phyloP scores from a whole-genome alignment of 2,329 filamentous ascomycete species.

The Lecanicillium sp. region DNA sequence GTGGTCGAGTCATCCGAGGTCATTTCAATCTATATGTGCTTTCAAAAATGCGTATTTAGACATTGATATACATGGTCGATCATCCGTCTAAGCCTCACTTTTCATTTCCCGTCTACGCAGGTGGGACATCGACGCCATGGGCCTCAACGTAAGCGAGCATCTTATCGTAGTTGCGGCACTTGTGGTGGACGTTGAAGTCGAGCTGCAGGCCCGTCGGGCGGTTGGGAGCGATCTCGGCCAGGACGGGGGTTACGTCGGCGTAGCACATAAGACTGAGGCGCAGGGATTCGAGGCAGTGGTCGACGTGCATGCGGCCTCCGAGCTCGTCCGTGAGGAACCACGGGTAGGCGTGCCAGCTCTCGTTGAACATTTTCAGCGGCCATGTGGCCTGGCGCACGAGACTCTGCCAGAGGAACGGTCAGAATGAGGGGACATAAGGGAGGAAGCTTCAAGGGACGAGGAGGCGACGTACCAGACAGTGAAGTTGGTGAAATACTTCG shows the following conservation, averaged over 20 bases:
- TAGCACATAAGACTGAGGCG: conserved; percentile 17
- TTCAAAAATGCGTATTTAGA: neutral
- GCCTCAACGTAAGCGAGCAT: conserved; percentile 12
- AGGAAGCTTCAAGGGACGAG: no score
- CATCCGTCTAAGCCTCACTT: no score
- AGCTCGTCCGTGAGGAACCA: conserved; percentile 12
- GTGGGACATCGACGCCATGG: conserved; percentile 9
- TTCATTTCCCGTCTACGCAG: neutral
- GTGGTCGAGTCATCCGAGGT: neutral
- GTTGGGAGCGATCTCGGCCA: conserved; percentile 3
- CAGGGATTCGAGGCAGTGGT: conserved; percentile 17
- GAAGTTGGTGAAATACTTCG: conserved; percentile 17
- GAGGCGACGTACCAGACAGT: conserved; percentile 14
- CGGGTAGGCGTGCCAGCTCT: conserved; percentile 15
- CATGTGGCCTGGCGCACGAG: conserved; percentile 15
- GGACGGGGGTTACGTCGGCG: conserved; percentile 16
- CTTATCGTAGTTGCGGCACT: conserved; percentile 17
- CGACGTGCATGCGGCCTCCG: conserved; percentile 16
- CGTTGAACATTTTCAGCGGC: conserved; percentile 13
- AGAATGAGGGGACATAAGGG: neutral
- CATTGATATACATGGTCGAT: neutral
- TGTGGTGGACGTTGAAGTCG: conserved; percentile 18
- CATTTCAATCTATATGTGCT: conserved; percentile 3
- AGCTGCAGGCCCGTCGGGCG: conserved; percentile 2
- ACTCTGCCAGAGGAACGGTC: conserved; percentile 6